Conservation (phyloP, 139 green algal species). For the Astrephomene gubernaculifera region DNA sequence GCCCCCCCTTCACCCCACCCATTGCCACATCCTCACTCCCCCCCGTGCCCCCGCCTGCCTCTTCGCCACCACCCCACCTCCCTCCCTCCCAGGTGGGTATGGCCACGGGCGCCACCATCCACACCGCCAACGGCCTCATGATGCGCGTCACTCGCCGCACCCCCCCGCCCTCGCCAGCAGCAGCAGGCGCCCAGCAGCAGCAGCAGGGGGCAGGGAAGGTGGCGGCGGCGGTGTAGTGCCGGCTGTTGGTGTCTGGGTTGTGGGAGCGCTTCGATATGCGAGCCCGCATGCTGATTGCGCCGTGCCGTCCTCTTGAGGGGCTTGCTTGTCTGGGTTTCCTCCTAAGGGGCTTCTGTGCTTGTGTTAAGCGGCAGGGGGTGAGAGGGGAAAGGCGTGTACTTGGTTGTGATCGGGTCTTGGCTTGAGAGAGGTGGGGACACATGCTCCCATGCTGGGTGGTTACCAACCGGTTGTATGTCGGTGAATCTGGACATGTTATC, state of each 20-base stretch:
- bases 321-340: not conserved
- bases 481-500: no score
- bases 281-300: not conserved
- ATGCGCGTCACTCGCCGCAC: conserved; percentile 51
- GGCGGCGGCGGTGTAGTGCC: conserved; percentile 11
- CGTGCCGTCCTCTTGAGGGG: not conserved
- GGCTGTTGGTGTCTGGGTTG: no score
- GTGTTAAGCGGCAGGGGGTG: not conserved
- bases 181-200: not conserved
- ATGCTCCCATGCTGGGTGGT: no score
- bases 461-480: no score
- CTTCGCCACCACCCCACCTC: no score
- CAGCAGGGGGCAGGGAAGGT: not conserved
- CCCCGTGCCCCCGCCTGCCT: not conserved
- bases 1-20: not conserved
- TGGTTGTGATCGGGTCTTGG: no score
- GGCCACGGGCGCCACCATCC: conserved; percentile 97
- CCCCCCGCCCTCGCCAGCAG: not conserved
- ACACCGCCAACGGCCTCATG: conserved; percentile 93
- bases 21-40: not conserved
- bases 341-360: not conserved
- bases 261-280: no score
- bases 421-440: no score
- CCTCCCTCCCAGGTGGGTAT: conserved; percentile 77
- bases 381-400: no score